phyloP scores from a whole-genome alignment of 2,329 filamentous ascomycete genomes.

The Aspergillus tamarii region DNA sequence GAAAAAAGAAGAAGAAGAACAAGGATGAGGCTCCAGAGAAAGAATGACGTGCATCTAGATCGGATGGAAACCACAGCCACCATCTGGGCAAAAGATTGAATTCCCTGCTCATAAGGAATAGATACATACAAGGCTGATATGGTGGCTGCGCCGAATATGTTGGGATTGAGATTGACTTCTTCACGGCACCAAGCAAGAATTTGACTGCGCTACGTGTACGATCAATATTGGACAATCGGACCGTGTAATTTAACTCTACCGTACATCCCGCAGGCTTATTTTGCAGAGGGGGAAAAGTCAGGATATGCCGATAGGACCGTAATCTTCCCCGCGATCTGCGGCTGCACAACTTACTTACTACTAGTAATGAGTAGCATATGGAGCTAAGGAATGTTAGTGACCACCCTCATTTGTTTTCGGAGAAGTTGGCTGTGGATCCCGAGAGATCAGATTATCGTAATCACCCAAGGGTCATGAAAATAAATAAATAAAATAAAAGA shows the following conservation, averaged over 20 bases:
- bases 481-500: too few species aligned
- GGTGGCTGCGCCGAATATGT: neutral
- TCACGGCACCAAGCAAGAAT: neutral
- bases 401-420: neutral
- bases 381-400: conserved; percentile 1
- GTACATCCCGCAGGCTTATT: neutral
- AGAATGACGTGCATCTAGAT: neutral
- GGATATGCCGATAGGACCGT: neutral
- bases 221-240: neutral
- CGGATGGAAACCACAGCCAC: neutral
- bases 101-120: neutral
- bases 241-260: neutral
- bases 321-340: conserved; percentile 10
- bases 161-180: neutral
- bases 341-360: neutral
- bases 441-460: neutral
- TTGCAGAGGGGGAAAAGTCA: neutral
- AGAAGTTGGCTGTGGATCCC: neutral
- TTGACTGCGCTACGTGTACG: neutral
- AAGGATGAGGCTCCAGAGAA: neutral
- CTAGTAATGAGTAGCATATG: neutral
- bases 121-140: neutral
- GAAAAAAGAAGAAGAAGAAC: too few species aligned
- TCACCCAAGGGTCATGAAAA: neutral
- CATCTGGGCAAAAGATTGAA: neutral